Base-by-base conservation (phyloP, 352 stramenopile species). In the Peronospora tabacina region DNA sequence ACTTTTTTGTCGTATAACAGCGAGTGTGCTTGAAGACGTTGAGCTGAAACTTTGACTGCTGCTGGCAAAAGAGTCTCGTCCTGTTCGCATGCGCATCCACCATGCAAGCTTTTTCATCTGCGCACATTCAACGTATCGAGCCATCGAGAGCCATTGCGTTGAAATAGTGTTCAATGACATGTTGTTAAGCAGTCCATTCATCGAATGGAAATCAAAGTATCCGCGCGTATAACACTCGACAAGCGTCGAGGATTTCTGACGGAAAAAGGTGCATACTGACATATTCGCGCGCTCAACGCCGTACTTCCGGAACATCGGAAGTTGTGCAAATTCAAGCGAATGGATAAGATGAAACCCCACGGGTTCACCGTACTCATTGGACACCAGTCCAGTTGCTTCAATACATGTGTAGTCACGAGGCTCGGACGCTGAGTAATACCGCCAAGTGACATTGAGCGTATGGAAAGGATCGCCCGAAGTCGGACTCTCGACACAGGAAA, bases 281-380 rank as follows among this genome's bases (percentile, higher is more conserved):
- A 75, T 75, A 39, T 72, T 72, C n/a, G 66, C 63, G 13, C 73
- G 65, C 24, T 72, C 65, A 16, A 75, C 52, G 28, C 66, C 66
- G 28, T 56, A 28, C 22, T 62, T 62, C 3, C 49, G 39, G 34
- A 75, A 75, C 10, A 51, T 17, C 1, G 60, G 61, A 5, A 77
- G 72, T 36, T 78, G 54, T 2, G 55, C 55, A 28, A 85, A 82
- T 2, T 67, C 65, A 3, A 85, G 55, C 54, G 68, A 81, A 58
- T 85, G 73, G 30, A 79, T 50, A 19, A 85, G 55, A 24, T 85
- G 73, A 51, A 72, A 85, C 0, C 73, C 73, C 13, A 85, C 59
- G 15, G 57, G 53, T 15, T 85, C 68, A 12, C 67, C 67, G 0
- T 53, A 56, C 19, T 66, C 43, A 13, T 75, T 64, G 0, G 50